Conservation (phyloP, 2,329 filamentous ascomycete genomes). For the Blumeria hordei region DNA sequence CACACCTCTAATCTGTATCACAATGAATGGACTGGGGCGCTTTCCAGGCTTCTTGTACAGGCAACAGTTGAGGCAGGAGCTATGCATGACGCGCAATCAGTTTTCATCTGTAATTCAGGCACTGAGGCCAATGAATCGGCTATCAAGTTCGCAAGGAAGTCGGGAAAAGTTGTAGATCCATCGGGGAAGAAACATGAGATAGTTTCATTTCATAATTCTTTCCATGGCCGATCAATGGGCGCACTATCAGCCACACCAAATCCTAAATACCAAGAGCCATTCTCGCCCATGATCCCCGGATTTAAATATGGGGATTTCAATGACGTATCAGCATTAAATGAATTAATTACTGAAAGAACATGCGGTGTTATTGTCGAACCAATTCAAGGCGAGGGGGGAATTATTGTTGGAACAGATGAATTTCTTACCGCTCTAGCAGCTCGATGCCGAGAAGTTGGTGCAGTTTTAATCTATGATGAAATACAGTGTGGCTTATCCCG, state of each 20-base stretch:
- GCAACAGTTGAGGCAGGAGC: conserved; percentile 55
- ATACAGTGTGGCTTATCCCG: conserved; percentile 85
- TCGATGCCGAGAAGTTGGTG: conserved; percentile 67
- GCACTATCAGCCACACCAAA: conserved; percentile 89
- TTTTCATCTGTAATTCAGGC: conserved; percentile 90
- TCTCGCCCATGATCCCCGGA: conserved; percentile 84
- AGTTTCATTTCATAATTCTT: conserved; percentile 75
- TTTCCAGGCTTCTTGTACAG: conserved; percentile 67
- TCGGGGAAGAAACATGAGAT: conserved; percentile 56
- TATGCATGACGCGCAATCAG: conserved; percentile 57
- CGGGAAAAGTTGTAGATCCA: conserved; percentile 51
- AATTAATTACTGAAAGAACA: conserved; percentile 59
- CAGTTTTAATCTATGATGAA: conserved; percentile 83
- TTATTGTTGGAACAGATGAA: conserved; percentile 59
- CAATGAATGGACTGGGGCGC: conserved; percentile 79
- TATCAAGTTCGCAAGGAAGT: conserved; percentile 89
- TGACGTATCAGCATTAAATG: conserved; percentile 45
- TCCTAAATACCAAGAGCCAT: conserved; percentile 90
- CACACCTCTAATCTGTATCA: conserved; percentile 95
- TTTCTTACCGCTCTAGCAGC: conserved; percentile 68
- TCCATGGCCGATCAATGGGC: conserved; percentile 94
- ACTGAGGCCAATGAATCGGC: conserved; percentile 95
- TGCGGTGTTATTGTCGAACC: conserved; percentile 93
- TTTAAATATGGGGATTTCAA: conserved; percentile 77
- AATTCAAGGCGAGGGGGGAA: conserved; percentile 89